Base-by-base conservation (phyloP, 139 green algal genomes). In the Choricystis sp. region DNA sequence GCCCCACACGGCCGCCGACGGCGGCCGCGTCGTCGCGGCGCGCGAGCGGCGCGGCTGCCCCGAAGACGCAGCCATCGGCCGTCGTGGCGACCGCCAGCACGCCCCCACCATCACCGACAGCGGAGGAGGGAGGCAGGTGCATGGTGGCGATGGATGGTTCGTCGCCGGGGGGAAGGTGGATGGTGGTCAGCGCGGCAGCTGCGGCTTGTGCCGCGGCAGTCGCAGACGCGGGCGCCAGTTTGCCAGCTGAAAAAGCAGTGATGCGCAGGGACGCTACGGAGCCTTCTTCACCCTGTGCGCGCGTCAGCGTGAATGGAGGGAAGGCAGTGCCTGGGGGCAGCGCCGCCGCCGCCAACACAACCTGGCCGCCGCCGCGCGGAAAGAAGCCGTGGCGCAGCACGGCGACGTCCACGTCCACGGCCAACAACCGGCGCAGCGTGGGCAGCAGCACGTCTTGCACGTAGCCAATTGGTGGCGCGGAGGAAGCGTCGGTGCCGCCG, bases 381-480 rank as follows among this genome's bases (percentile, higher is more conserved):
- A 81, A 90, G 74, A 92, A 93, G 3, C 86, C 86, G 0, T 82
- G 66, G 21, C 77, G 61, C 4, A 72, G 26, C 4, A 86, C 59
- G 19, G 69, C 26, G 62, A 91, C 40, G 52, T 72, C 49, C 2
- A 74, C 19, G 0, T 74, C 19, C 1, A 82, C 19, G 3, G 73
- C 74, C 30, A 85, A 66, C n/a, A 74, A 65, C 21, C 59, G 55
- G 16, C 59, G 49, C 30, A 93, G 75, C 26, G 69, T 72, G 9
- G 86, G 86, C 56, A 77, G 65, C 65, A 94, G 71, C 27, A 93
- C 82, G 19, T 88, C 74, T 56, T 77, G 63, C 49, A 85, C 59
- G 74, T 94, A 93, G 63, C 66, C 77, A 0, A 77, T 71, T 4
- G 86, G 84, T 0, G 86, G 86, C 1, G 86, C 86, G 65, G 89